These are phyloP conservation scores for Fusarium tricinctum DNA, from an alignment of 2,329 filamentous ascomycete genomes.

Conservation along the genomic window DNA sequence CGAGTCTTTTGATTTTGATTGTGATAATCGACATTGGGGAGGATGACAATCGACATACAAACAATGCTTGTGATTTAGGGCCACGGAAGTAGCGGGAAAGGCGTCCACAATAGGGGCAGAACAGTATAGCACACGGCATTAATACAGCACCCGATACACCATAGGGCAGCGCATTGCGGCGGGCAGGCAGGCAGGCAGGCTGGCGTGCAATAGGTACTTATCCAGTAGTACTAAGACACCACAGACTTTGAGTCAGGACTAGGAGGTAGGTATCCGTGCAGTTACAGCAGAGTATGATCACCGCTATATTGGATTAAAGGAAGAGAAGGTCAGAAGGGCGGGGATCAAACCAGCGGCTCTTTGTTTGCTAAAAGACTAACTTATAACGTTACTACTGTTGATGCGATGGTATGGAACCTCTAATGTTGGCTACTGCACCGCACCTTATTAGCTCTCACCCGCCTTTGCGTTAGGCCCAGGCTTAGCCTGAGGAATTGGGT, in stretches of 20 bases:
- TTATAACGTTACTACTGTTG: too few relatives aligned
- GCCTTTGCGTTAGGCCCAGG: neutral
- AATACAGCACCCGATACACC: neutral
- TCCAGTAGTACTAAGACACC: too few relatives aligned
- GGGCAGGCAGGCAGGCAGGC: too few relatives aligned
- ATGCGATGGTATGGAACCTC: neutral
- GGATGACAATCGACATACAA: neutral
- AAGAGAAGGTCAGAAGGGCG: too few relatives aligned
- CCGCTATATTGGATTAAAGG: too few relatives aligned
- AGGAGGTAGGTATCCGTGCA: neutral
- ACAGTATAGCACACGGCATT: neutral
- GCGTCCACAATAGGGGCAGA: conserved; percentile 18
- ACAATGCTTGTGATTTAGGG: neutral
- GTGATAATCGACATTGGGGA: neutral
- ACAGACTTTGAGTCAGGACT: neutral
- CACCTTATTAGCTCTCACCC: neutral
- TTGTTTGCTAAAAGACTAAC: neutral
- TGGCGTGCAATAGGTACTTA: too few relatives aligned
- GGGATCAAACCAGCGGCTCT: neutral
- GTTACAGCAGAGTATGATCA: neutral
- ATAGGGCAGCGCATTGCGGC: neutral
- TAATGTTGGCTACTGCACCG: neutral
- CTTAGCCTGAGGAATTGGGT: neutral
- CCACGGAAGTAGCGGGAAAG: conserved; percentile 35
- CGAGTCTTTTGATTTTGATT: conserved; percentile 17